Conservation (phyloP, 352 stramenopile genomes). For the Discostella stelligera region DNA sequence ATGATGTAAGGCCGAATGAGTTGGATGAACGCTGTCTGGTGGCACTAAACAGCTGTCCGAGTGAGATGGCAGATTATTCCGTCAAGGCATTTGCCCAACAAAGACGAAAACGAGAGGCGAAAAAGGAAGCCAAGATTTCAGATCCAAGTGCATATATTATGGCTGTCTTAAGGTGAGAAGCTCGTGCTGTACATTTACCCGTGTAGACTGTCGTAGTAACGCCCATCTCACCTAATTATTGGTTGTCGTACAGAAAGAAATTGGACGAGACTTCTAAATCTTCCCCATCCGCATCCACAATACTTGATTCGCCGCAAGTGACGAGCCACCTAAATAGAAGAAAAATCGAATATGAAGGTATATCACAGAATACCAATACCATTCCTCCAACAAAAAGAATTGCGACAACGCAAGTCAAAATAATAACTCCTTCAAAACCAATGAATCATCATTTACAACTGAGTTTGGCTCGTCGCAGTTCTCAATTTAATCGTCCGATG, state of each 20-base stretch:
- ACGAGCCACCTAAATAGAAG: background rate
- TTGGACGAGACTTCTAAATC: conserved; percentile 8
- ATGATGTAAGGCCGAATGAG: conserved; percentile 23
- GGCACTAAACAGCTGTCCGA: conserved; percentile 13
- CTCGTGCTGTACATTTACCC: background rate
- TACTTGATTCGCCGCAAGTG: background rate
- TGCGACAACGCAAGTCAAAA: background rate
- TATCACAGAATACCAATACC: background rate
- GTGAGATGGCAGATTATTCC: conserved; percentile 15
- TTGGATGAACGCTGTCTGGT: conserved; percentile 30
- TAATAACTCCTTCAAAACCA: background rate
- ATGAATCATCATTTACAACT: background rate
- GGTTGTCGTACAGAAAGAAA: background rate
- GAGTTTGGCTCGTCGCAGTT: background rate
- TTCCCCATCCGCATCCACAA: conserved; percentile 1
- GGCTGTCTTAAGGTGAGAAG: conserved; percentile 23
- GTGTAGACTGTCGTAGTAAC: too few relatives aligned
- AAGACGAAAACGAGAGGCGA: conserved; percentile 23
- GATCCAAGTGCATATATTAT: conserved; percentile 38
- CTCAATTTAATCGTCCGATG: background rate
- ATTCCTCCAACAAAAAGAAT: conserved; percentile 5
- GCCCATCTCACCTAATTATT: too few relatives aligned
- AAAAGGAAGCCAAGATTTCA: conserved; percentile 11
- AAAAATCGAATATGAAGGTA: background rate
- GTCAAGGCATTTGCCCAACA: conserved; percentile 30